Conservation (phyloP, 345 rosid species). For the Anacardium occidentale region DNA sequence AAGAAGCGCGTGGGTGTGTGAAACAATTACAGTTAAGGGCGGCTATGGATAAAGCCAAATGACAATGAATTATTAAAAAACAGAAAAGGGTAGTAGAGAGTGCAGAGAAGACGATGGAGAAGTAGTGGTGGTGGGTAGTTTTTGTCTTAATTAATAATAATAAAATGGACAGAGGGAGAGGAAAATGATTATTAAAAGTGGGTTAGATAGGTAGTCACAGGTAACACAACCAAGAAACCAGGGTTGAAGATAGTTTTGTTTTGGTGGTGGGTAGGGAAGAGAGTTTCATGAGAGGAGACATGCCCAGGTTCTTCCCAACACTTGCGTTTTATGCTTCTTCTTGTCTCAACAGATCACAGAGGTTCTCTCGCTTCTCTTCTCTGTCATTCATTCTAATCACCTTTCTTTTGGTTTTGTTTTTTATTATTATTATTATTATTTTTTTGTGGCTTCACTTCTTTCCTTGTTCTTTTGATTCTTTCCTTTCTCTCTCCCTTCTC, state of each 20-base stretch:
- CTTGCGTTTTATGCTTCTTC: slow-evolving; percentile 30
- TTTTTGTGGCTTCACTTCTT: slow-evolving; percentile 8
- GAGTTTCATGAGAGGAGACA: slow-evolving; percentile 47
- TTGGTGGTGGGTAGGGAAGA: background rate
- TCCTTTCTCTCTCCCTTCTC: background rate
- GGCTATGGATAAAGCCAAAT: slow-evolving; percentile 28
- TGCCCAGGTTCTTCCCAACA: slow-evolving; percentile 50
- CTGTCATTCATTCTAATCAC: background rate
- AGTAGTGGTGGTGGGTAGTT: slow-evolving; percentile 3
- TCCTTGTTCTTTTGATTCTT: background rate
- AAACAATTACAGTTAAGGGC: slow-evolving; percentile 29
- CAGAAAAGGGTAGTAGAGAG: no score
- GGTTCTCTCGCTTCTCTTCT: slow-evolving; percentile 20
- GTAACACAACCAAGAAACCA: background rate
- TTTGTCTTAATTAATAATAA: background rate
- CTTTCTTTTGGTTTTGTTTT: background rate
- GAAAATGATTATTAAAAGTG: background rate
- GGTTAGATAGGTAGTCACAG: background rate
- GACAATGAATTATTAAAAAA: background rate
- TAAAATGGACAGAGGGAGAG: background rate
- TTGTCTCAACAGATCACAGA: slow-evolving; percentile 28
- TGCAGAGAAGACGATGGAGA: background rate
- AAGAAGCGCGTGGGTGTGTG: slow-evolving; percentile 16
- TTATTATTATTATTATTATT: background rate
- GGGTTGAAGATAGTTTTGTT: slow-evolving; percentile 6